A percentile compares a stretch with the other conserved stretches of the same genome.
phyloP scores from a whole-genome alignment of 129 eudicot genomes.

The Helichrysum umbraculigerum region DNA sequence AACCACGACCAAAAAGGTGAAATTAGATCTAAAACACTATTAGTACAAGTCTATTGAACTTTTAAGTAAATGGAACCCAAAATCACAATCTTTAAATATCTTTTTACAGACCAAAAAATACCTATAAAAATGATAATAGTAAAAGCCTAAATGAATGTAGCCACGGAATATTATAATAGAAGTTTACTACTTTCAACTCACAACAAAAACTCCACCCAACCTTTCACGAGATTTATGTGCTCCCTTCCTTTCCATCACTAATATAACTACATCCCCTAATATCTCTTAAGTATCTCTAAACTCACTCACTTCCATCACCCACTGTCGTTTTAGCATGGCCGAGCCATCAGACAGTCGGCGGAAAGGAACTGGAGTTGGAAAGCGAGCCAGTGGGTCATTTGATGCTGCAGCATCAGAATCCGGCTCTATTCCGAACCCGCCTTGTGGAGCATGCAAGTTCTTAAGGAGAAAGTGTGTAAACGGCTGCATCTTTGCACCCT shows the following conservation, averaged over 20 bases:
- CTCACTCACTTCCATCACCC: constrained; percentile 14
- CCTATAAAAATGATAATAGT: not conserved
- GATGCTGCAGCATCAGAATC: constrained; percentile 19
- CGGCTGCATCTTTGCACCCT: constrained; percentile 88
- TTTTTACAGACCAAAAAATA: not conserved
- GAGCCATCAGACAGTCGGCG: constrained; percentile 42
- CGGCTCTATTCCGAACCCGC: constrained; percentile 38
- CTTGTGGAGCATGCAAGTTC: constrained; percentile 95
- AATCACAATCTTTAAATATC: not conserved
- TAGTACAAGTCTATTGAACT: not conserved
- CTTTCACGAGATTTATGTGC: constrained; percentile 82
- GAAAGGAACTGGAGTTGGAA: constrained; percentile 38
- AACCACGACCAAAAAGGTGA: not conserved
- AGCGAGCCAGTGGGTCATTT: constrained; percentile 29
- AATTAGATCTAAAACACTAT: not conserved
- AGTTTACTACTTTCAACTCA: constrained; percentile 26
- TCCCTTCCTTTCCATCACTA: constrained; percentile 38
- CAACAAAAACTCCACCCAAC: constrained; percentile 48
- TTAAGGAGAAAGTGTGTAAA: constrained; percentile 77
- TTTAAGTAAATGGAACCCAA: not conserved
- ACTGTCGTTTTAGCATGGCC: constrained; percentile 46
- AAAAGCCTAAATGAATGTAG: not conserved
- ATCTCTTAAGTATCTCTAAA: constrained; percentile 22
- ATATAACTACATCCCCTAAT: constrained; percentile 38
- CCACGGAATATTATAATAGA: constrained; percentile 29